phyloP scores from a whole-genome alignment of 768 basidiomycete species.

The Russula brevipes region DNA sequence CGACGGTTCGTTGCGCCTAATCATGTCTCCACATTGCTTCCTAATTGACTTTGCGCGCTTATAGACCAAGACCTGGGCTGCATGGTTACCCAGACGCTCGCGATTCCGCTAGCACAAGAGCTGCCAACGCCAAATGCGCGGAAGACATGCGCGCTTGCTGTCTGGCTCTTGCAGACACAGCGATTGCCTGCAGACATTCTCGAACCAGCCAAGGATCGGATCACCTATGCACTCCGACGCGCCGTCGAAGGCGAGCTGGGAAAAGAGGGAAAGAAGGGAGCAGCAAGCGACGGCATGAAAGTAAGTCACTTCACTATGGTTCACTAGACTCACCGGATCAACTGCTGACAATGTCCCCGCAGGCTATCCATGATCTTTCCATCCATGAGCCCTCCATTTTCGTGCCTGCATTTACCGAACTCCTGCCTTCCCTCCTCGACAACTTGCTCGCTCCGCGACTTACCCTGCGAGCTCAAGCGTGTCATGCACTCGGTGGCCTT shows the following conservation, averaged over 20 bases:
- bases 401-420: constrained; percentile 55
- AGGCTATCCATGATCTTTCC: constrained; percentile 72
- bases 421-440: constrained; percentile 57
- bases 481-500: constrained; percentile 69
- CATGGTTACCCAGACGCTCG: constrained; percentile 59
- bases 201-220: constrained; percentile 56
- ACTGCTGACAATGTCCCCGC: constrained; percentile 20
- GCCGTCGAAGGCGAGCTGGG: constrained; percentile 82
- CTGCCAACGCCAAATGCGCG: constrained; percentile 79
- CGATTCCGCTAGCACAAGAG: constrained; percentile 63
- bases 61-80: constrained; percentile 54
- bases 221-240: constrained; percentile 65
- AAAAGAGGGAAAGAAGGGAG: constrained; percentile 85
- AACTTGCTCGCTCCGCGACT: constrained; percentile 62
- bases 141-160: constrained; percentile 77
- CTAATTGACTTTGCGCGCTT: constrained; percentile 14
- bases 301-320: constrained; percentile 34
- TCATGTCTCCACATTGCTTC: constrained; percentile 8
- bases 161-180: constrained; percentile 68
- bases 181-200: constrained; percentile 61
- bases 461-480: constrained; percentile 64
- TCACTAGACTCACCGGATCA: background rate
- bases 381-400: constrained; percentile 60
- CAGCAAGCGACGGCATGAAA: constrained; percentile 72
- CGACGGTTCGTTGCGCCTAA: constrained; percentile 42